Evolutionary conservation across 2,329 filamentous ascomycete species (phyloP), one percentile per base, ranked within the genome.

Genomic region (Colletotrichum sp.): DNA sequence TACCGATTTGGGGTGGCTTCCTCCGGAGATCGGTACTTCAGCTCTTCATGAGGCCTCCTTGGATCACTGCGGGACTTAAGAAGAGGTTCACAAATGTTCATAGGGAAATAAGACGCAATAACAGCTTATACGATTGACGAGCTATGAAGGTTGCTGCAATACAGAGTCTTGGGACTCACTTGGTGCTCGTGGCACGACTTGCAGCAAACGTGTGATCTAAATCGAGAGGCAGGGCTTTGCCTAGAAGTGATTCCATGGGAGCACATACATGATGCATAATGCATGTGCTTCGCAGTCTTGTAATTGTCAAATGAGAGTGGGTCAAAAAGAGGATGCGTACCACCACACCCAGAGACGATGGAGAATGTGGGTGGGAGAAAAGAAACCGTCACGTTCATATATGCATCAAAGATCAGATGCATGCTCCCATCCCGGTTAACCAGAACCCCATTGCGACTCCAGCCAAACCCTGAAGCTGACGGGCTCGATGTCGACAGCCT

Each of bases 401-500:
- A 30, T 55, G 6, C 15, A 15, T 26, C 16, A 18, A 59, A n/a
- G 32, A 21, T 5, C 49, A 21, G n/a, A 16, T 60, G 1, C 15
- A 44, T 39, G 3, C 3, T 12, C 9, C 18, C 26, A 57, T 10
- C 5, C 59, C 39, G 60, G 80, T 28, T 76, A 34, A 18, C 78
- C 80, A 60, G 81, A 77, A 13, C 81, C 83, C 89, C 90, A 91
- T 6, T 84, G 83, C n/a, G 82, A 80, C 71, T 85, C 82, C 49
- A 94, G 81, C 92, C 92, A 94, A 59, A 88, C 83, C 73, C 85
- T 84, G 79, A 94, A 92, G 3, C 80, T 84, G 72, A 87, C 84
- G 1, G 91, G 89, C 62, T 85, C 85, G 15, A 92, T 75, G 49
- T 86, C 81, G 59, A 90, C 80, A 5, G 86, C 79, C 4, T 87